Evolutionary conservation across 805 yeast genomes (phyloP).

Genomic region (Kodamaea neixiangensis): DNA sequence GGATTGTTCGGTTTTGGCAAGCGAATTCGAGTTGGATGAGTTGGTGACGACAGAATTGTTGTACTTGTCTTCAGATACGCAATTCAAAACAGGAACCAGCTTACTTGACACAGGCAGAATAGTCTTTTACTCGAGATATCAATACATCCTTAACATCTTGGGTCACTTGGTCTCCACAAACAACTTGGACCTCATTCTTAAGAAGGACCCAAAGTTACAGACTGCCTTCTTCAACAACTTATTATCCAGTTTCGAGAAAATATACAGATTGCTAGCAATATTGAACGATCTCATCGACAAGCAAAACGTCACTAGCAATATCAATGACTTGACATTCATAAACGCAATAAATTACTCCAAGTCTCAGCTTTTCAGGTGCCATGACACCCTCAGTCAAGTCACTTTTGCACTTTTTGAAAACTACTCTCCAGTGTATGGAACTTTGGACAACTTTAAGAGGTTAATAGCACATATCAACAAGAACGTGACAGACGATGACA

Average conservation of each 20-base stretch:
- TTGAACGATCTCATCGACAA: slow-evolving; percentile 52
- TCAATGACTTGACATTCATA: slow-evolving; percentile 42
- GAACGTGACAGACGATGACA: slow-evolving; percentile 58
- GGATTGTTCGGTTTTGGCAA: slow-evolving; percentile 59
- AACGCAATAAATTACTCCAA: slow-evolving; percentile 55
- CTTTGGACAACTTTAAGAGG: slow-evolving; percentile 34
- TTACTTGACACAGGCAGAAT: slow-evolving; percentile 65
- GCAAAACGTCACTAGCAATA: slow-evolving; percentile 53
- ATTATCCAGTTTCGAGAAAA: slow-evolving; percentile 54
- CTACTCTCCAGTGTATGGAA: slow-evolving; percentile 31
- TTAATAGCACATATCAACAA: slow-evolving; percentile 47
- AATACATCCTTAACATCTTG: slow-evolving; percentile 69
- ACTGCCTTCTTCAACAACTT: slow-evolving; percentile 37
- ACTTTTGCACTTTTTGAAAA: slow-evolving; percentile 52
- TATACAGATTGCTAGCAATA: slow-evolving; percentile 57
- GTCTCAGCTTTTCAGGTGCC: slow-evolving; percentile 61
- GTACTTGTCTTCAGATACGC: slow-evolving; percentile 42
- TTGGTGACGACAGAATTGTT: slow-evolving; percentile 70
- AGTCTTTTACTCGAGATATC: slow-evolving; percentile 67
- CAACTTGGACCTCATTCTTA: slow-evolving; percentile 25
- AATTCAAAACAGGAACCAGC: slow-evolving; percentile 47
- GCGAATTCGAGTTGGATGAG: slow-evolving; percentile 63
- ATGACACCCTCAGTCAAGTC: slow-evolving; percentile 71
- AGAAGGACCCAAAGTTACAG: slow-evolving; percentile 18
- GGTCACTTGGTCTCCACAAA: slow-evolving; percentile 29